phyloP scores from a whole-genome alignment of 495 filamentous ascomycete genomes.

The Parmelia sp. region DNA sequence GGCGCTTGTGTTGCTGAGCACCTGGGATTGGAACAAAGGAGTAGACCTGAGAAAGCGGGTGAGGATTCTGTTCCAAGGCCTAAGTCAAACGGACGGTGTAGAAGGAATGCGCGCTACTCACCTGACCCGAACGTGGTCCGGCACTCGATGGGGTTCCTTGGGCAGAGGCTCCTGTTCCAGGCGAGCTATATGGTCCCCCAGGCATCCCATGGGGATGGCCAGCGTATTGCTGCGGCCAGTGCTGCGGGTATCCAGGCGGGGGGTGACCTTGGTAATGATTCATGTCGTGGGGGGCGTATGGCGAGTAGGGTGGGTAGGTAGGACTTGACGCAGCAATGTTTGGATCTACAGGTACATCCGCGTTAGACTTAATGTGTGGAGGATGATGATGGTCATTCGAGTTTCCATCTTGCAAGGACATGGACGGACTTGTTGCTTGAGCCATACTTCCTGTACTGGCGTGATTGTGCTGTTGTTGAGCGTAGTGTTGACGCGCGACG shows the following conservation, averaged over 20 bases:
- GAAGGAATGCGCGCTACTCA: conserved; percentile 43
- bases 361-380: conserved; percentile 81
- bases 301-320: conserved; percentile 80
- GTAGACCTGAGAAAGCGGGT: conserved; percentile 69
- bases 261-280: conserved; percentile 55
- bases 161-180: conserved; percentile 53
- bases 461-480: conserved; percentile 55
- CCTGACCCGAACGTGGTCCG: conserved; percentile 62
- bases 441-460: conserved; percentile 87
- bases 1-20: conserved; percentile 94
- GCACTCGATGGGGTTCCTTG: conserved; percentile 54
- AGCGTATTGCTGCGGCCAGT: conserved; percentile 73
- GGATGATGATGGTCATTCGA: conserved; percentile 59
- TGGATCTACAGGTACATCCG: conserved; percentile 97
- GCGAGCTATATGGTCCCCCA: conserved; percentile 54
- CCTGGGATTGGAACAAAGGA: conserved; percentile 98
- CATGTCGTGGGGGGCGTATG: conserved; percentile 86
- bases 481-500: conserved; percentile 42
- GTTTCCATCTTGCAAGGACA: conserved; percentile 68
- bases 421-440: conserved; percentile 95
- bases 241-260: conserved; percentile 49
- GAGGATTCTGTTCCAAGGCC: conserved; percentile 33
- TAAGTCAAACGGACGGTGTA: conserved; percentile 27
- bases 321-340: conserved; percentile 90
- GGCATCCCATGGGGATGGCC: conserved; percentile 58